These are phyloP conservation scores for Chytridiales sp. DNA, from an alignment of 371 early-diverging fungal species.

Conservation along the genomic window DNA sequence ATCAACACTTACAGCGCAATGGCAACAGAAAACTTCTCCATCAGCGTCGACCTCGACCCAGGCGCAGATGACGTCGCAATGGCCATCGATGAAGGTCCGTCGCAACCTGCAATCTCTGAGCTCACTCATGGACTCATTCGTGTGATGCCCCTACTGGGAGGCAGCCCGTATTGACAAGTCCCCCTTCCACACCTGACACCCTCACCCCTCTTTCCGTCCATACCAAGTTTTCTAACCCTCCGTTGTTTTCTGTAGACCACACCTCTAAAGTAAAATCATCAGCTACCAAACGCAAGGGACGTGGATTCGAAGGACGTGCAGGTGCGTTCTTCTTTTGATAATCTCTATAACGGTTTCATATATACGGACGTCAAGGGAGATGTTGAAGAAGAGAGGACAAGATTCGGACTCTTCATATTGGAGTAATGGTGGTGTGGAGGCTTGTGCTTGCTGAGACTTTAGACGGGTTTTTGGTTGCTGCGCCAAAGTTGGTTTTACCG, in stretches of 20 bases:
- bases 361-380: not conserved
- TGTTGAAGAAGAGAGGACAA: too few relatives aligned
- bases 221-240: conserved; percentile 1
- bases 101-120: too few relatives aligned
- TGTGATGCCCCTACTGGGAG: not conserved
- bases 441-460: not conserved
- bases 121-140: not conserved
- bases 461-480: not conserved
- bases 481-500: too few relatives aligned
- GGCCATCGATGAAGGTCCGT: conserved; percentile 59
- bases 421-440: not conserved
- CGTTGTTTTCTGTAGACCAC: conserved; percentile 16
- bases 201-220: not conserved
- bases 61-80: conserved; percentile 57
- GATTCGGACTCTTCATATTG: too few relatives aligned
- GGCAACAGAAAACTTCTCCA: conserved; percentile 37
- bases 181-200: not conserved
- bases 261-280: conserved; percentile 30
- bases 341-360: not conserved
- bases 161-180: not conserved
- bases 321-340: conserved; percentile 8
- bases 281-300: conserved; percentile 45
- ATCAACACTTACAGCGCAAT: too few relatives aligned
- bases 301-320: conserved; percentile 42
- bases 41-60: conserved; percentile 50